Conservation (phyloP, 768 basidiomycete species). For the Lentinula boryana region DNA sequence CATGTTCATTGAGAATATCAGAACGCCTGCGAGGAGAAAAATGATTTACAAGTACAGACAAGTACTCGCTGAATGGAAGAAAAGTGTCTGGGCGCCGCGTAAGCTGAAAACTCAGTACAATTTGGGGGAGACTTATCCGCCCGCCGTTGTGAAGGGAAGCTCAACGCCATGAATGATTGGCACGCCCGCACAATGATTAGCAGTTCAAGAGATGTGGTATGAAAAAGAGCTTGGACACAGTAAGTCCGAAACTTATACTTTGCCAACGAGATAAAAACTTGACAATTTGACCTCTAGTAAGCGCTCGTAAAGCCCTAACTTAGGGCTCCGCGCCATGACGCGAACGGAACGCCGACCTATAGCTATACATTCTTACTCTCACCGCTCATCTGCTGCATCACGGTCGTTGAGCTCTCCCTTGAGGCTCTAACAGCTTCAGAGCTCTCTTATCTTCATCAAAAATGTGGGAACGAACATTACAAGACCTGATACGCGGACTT, state of each 20-base stretch:
- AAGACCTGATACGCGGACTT: conserved; percentile 92
- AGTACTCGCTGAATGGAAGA: neutral
- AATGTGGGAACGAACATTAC: conserved; percentile 97
- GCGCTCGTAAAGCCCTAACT: neutral
- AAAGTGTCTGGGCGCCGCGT: too few species aligned
- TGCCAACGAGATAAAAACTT: too few species aligned
- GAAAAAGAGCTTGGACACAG: too few species aligned
- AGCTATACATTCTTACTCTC: neutral
- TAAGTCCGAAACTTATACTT: too few species aligned
- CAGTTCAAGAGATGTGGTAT: too few species aligned
- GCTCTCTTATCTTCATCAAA: neutral
- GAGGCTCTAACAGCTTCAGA: neutral
- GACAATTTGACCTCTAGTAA: too few species aligned
- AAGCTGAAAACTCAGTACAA: too few species aligned
- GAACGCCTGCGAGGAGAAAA: neutral
- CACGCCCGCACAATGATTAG: too few species aligned
- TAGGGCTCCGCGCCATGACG: neutral
- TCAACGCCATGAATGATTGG: too few species aligned
- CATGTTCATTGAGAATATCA: neutral
- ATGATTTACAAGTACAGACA: neutral
- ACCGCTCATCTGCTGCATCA: neutral
- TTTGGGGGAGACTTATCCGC: too few species aligned
- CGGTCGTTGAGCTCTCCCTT: neutral
- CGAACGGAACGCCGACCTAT: neutral
- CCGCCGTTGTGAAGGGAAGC: too few species aligned